Percentiles rank a stretch among this genome's conserved stretches.
These are phyloP conservation scores for Sutorius eximius DNA, from an alignment of 1,284 basidiomycete species.

Conservation along the genomic window DNA sequence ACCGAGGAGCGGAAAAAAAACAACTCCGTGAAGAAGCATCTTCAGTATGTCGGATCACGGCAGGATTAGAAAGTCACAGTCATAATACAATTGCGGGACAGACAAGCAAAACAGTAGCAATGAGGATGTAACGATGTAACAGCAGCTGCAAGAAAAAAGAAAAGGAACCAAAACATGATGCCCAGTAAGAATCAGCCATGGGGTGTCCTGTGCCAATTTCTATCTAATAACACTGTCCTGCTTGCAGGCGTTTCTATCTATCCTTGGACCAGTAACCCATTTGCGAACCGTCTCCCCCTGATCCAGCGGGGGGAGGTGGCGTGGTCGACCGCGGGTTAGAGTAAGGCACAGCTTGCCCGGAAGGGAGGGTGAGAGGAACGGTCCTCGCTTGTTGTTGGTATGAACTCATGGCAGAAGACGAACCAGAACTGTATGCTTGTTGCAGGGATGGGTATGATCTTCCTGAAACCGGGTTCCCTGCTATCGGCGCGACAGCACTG, in stretches of 20 bases:
- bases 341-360: conserved; percentile 23
- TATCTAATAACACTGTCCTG: conserved; percentile 15
- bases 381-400: conserved; percentile 29
- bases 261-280: conserved; percentile 33
- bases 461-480: conserved; percentile 24
- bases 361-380: conserved; percentile 4
- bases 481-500: conserved; percentile 14
- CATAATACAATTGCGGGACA: conserved; percentile 23
- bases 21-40: conserved; percentile 22
- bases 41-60: conserved; percentile 8
- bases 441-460: conserved; percentile 30
- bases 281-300: conserved; percentile 31
- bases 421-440: conserved; percentile 22
- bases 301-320: conserved; percentile 27
- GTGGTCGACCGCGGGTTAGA: conserved; percentile 21
- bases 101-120: conserved; percentile 13
- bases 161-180: neutral
- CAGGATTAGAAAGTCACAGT: conserved; percentile 9
- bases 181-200: conserved; percentile 2
- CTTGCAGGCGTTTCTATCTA: conserved; percentile 14
- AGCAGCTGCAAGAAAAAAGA: conserved; percentile 5
- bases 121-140: conserved; percentile 12
- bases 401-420: conserved; percentile 17
- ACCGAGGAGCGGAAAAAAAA: conserved; percentile 9
- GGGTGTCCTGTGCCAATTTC: conserved; percentile 19